Percentiles rank a stretch among this genome's conserved stretches.
Evolutionary conservation across 2,329 filamentous ascomycete genomes (phyloP).

Genomic region (Pyricularia grisea): DNA sequence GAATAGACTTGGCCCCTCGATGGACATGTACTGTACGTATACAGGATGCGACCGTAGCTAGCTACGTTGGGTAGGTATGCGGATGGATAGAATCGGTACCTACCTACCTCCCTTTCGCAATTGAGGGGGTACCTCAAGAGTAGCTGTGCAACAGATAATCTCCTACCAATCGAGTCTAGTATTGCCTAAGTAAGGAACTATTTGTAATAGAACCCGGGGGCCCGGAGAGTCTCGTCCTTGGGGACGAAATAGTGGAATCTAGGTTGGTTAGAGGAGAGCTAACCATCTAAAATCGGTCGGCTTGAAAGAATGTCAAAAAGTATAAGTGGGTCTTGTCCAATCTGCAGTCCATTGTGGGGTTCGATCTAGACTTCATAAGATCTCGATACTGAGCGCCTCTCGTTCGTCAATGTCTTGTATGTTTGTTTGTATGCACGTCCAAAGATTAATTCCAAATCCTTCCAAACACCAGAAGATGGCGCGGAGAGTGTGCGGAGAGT

Average conservation of each 20-base stretch:
- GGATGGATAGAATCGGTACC: not conserved
- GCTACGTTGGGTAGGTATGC: no score
- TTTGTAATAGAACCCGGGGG: not conserved
- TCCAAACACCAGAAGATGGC: not conserved
- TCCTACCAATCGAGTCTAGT: not conserved
- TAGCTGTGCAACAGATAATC: not conserved
- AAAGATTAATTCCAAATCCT: not conserved
- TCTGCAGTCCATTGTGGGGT: not conserved
- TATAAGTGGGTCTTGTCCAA: not conserved
- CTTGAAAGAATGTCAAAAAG: not conserved
- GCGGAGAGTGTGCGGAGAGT: no score
- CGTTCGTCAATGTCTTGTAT: not conserved
- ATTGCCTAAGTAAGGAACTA: not conserved
- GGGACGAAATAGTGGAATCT: not conserved
- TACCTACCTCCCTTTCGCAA: no score
- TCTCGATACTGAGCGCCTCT: not conserved
- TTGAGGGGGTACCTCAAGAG: not conserved
- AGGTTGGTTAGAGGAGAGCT: not conserved
- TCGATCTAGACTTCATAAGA: not conserved
- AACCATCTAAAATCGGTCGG: not conserved
- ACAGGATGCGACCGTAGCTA: not conserved
- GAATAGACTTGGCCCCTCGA: not conserved
- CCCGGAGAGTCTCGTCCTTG: not conserved
- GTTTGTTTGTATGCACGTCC: not conserved
- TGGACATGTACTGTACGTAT: not conserved